phyloP scores from a whole-genome alignment of 768 basidiomycete species.

The Mycena metata region DNA sequence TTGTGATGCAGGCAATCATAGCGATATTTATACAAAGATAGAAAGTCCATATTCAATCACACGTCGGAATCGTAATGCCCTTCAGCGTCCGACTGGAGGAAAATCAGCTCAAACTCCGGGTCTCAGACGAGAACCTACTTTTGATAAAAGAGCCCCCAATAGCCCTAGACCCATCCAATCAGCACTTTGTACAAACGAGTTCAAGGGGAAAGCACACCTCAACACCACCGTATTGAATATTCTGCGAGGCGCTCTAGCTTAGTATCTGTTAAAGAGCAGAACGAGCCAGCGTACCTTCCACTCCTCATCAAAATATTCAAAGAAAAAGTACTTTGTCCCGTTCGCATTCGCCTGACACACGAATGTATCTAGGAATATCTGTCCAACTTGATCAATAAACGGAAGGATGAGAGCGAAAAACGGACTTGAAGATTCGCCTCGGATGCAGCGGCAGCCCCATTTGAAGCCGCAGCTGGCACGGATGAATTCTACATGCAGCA shows the following conservation, averaged over 20 bases:
- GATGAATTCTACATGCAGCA: constrained; percentile 64
- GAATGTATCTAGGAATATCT: constrained; percentile 89
- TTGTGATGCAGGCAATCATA: too few relatives aligned
- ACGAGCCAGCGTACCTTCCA: constrained; percentile 73
- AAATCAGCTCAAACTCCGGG: too few relatives aligned
- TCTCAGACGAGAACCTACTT: constrained; percentile 55
- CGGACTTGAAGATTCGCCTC: constrained; percentile 69
- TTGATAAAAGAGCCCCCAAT: constrained; percentile 77
- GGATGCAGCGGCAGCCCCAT: constrained; percentile 78
- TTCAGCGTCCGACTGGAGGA: constrained; percentile 76
- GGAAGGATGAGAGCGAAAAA: not conserved
- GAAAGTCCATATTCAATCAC: constrained; percentile 43
- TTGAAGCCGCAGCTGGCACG: constrained; percentile 66
- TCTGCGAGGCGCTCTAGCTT: constrained; percentile 53
- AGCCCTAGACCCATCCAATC: constrained; percentile 47
- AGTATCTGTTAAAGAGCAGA: not conserved
- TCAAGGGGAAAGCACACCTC: constrained; percentile 6
- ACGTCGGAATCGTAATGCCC: constrained; percentile 75
- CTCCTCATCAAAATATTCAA: constrained; percentile 78
- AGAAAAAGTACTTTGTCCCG: constrained; percentile 84
- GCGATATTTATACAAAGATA: too few relatives aligned
- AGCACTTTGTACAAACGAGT: too few relatives aligned
- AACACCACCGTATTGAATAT: constrained; percentile 68
- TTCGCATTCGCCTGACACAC: constrained; percentile 90
- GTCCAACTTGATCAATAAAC: constrained; percentile 22